phyloP scores from a whole-genome alignment of 106 monocot genomes.

The Allium cepa region DNA sequence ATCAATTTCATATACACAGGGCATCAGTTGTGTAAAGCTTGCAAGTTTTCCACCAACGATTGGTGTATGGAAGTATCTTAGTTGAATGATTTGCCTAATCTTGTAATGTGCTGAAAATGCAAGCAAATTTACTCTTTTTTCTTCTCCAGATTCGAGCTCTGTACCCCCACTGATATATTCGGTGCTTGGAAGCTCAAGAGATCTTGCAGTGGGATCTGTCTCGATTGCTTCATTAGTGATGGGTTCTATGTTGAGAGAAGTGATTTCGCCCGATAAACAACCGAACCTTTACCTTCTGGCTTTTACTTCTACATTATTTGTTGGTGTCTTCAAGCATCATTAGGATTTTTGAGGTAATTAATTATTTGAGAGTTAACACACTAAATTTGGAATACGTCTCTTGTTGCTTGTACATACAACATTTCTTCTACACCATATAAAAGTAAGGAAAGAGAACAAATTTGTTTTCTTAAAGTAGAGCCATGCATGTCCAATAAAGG shows the following conservation, averaged over 20 bases:
- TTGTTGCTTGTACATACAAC: too few relatives aligned
- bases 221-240: constrained; percentile 84
- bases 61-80: constrained; percentile 67
- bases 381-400: too few relatives aligned
- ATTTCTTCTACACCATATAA: too few relatives aligned
- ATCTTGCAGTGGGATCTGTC: constrained; percentile 79
- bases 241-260: constrained; percentile 71
- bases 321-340: constrained; percentile 78
- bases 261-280: constrained; percentile 58
- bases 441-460: too few relatives aligned
- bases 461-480: too few relatives aligned
- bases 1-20: constrained; percentile 24
- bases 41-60: constrained; percentile 80
- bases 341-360: constrained; percentile 63
- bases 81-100: background rate
- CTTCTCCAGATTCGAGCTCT: constrained; percentile 70
- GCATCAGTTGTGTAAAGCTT: constrained; percentile 91
- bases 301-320: constrained; percentile 89
- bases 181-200: constrained; percentile 76
- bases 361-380: too few relatives aligned
- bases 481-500: too few relatives aligned
- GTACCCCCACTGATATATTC: constrained; percentile 88
- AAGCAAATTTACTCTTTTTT: background rate
- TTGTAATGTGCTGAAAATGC: too few relatives aligned
- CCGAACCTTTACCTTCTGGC: constrained; percentile 60